phyloP scores from a whole-genome alignment of 306 rosid genomes.

The Lathyrus aphaca region DNA sequence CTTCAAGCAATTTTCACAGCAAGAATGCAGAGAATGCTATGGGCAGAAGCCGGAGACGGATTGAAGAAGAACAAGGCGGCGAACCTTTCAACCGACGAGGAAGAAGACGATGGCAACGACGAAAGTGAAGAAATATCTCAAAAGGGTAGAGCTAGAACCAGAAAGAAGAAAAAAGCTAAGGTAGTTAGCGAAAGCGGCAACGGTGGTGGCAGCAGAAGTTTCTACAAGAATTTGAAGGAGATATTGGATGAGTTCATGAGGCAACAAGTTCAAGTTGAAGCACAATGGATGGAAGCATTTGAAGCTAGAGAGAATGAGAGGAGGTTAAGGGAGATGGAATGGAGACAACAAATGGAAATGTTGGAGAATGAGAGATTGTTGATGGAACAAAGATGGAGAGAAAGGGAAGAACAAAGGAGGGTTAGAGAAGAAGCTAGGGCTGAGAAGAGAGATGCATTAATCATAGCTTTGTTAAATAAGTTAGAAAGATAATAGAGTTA shows the following conservation, averaged over 20 bases:
- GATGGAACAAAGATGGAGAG: conserved; percentile 90
- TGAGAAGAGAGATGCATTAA: conserved; percentile 79
- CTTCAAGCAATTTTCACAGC: conserved; percentile 61
- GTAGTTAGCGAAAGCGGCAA: not conserved
- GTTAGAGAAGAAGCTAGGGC: conserved; percentile 92
- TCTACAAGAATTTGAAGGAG: conserved; percentile 53
- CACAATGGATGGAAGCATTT: conserved; percentile 80
- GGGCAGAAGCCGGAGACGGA: conserved; percentile 66
- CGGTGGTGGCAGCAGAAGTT: not conserved
- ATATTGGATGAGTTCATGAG: conserved; percentile 75
- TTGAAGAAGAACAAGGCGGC: conserved; percentile 50
- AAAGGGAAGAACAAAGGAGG: conserved; percentile 82
- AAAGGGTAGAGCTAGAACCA: conserved; percentile 37
- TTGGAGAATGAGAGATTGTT: conserved; percentile 79
- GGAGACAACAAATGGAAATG: conserved; percentile 83
- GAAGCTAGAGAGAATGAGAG: conserved; percentile 82
- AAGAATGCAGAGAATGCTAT: conserved; percentile 73
- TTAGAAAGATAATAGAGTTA: conserved; percentile 51
- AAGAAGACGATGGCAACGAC: conserved; percentile 57
- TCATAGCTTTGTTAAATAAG: conserved; percentile 66
- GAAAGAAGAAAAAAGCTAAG: conserved; percentile 57
- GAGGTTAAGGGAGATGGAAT: conserved; percentile 75
- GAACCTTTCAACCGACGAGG: conserved; percentile 52
- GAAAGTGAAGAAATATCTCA: conserved; percentile 58
- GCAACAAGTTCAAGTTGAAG: conserved; percentile 73